Base-by-base conservation (phyloP, 1,139 yeast genomes). In the Pichia kudriavzevii region DNA sequence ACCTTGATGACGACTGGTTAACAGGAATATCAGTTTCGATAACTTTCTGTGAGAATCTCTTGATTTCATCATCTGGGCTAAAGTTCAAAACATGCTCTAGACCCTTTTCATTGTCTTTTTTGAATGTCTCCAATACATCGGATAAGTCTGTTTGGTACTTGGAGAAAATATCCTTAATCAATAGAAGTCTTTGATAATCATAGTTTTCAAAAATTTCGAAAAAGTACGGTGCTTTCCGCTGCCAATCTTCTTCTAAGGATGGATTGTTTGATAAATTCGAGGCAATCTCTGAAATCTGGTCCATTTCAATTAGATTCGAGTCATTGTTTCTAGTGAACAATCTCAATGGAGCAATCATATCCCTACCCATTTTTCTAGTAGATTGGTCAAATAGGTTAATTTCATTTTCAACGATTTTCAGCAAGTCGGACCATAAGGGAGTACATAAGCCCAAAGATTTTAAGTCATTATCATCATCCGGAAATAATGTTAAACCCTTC, bases 151-250 rank as follows among this genome's bases (percentile, higher is more conserved):
- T 82, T 58, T 83, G 80, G 52, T 72, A 80, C 45, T 77, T 72
- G 39, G 83, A 66, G 41, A 87, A 66, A 18, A 75, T 66, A 46
- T 82, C 82, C 52, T 84, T 80, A 36, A 85, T 58, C 50, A 78
- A 64, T 36, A 72, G 70, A 42, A 82, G 67, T 53, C 94, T 78
- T 42, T 65, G 64, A 40, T 65, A 69, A 55, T 88, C 95, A 47
- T 79, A 77, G 43, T 66, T 67, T 57, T 85, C 94, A 56, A 87
- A 78, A 48, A 75, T 75, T 48, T 79, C 82, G 53, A 84, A 79
- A 26, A 80, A 72, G 44, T 69, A 75, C 2, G 95, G 93, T 1
- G 94, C 91, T 54, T 79, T 78, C 39, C 72, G 65, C 44, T 76
- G 79, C 94, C 95, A 87, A 45, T 57, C 59, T 24, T 47, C 49